phyloP scores from a whole-genome alignment of 495 filamentous ascomycete genomes.

The Penicillium subrubescens region DNA sequence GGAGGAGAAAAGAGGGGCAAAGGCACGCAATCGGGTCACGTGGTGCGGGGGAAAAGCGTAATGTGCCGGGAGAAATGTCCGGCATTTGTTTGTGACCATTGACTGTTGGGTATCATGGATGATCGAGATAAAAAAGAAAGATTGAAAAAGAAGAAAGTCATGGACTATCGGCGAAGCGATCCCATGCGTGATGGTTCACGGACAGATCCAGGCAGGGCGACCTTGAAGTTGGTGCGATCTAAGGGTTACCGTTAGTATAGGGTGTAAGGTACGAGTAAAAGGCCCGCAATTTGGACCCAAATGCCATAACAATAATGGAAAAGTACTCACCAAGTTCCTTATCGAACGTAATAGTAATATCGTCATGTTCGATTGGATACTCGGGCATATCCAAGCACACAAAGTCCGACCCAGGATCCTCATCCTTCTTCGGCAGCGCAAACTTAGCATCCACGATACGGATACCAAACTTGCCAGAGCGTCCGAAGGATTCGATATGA shows the following conservation, averaged over 20 bases:
- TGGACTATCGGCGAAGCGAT: constrained; percentile 48
- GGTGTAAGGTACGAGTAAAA: neutral
- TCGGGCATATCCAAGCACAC: constrained; percentile 83
- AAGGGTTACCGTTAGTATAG: constrained; percentile 11
- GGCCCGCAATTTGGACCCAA: neutral
- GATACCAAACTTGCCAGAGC: constrained; percentile 66
- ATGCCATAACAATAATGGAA: neutral
- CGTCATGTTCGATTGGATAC: constrained; percentile 87
- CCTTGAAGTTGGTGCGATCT: constrained; percentile 52
- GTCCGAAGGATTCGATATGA: constrained; percentile 69
- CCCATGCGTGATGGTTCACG: constrained; percentile 51
- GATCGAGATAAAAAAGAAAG: neutral
- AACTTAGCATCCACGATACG: constrained; percentile 89
- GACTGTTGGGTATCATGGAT: constrained; percentile 8
- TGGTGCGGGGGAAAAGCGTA: constrained; percentile 16
- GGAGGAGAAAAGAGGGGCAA: constrained; percentile 8
- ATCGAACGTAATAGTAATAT: constrained; percentile 83
- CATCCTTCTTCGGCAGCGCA: constrained; percentile 67
- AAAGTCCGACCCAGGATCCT: constrained; percentile 64
- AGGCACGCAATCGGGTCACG: constrained; percentile 28
- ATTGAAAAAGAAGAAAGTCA: neutral
- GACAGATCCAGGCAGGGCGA: constrained; percentile 48
- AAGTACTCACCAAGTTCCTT: constrained; percentile 67
- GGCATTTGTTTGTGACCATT: neutral
- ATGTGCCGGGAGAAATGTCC: neutral